Evolutionary conservation across 2,329 filamentous ascomycete genomes (phyloP), one percentile per base, ranked within the genome.

Genomic region (Pseudogymnoascus verrucosus): DNA sequence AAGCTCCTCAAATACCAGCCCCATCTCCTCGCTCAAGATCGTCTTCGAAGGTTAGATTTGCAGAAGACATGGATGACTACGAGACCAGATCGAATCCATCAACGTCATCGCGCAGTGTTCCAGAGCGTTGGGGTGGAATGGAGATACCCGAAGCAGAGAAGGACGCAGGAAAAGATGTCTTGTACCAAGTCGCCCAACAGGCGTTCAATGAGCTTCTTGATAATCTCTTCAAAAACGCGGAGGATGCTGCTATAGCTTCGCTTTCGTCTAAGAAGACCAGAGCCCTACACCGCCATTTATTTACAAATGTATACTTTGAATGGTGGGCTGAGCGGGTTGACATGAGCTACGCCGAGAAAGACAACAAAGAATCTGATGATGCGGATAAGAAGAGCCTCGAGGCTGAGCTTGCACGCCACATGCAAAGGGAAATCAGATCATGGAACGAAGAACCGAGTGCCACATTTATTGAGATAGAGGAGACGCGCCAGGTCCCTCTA

Each of bases 181-280:
- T 98, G 1, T 97, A 96, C 71, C 90, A 96, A 73, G 87, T 96
- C 34, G 92, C 91, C 0, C 92, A 97, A 74, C 89, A 96, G 74
- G 89, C 91, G 0, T 91, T 96, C 77, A 97, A 98, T 71, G 92
- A 98, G 75, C 79, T 98, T 1, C 83, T 99, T 0, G 91, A 98
- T 71, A 83, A 87, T 1, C 80, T 99, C 0, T 99, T 99, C 78
- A 89, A 89, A 68, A 80, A 83, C 4, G 88, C 89, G 67, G 93
- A 98, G 74, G 87, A 93, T 67, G 74, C 90, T 16, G 87, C 91
- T 1, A 77, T 95, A 65, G 82, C 85, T 63, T 87, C 87, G 10
- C 82, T 84, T 7, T 80, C 82, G 60, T 90, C 88, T 0, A 84
- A 83, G 66, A 77, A 78, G 8, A 79, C 85, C 63, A 84, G 91